These are phyloP conservation scores for Neobulgaria alba DNA, from an alignment of 2,329 filamentous ascomycete genomes.

Conservation along the genomic window DNA sequence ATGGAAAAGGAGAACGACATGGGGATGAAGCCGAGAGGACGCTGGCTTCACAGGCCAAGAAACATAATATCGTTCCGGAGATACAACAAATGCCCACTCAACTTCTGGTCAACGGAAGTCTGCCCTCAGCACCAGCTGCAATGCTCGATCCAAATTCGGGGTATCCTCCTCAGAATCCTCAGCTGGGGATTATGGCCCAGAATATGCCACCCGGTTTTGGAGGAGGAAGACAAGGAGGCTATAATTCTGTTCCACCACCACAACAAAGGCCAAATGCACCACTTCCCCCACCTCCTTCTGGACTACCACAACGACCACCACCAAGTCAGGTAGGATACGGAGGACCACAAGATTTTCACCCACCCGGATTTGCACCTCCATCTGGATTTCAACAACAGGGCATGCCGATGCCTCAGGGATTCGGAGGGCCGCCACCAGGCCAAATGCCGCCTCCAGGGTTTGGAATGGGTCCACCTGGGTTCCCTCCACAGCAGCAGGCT, in stretches of 20 bases:
- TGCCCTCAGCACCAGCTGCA: slow-evolving; percentile 33
- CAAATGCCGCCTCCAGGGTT: too few relatives aligned
- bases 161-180: not conserved
- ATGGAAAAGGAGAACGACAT: slow-evolving; percentile 93
- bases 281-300: slow-evolving; percentile 46
- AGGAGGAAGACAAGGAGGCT: slow-evolving; percentile 15
- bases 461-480: slow-evolving; percentile 18
- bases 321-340: slow-evolving; percentile 60
- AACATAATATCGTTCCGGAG: slow-evolving; percentile 83
- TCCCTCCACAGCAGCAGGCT: slow-evolving; percentile 20
- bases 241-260: slow-evolving; percentile 28
- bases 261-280: slow-evolving; percentile 37
- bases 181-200: slow-evolving; percentile 14
- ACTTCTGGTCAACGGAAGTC: slow-evolving; percentile 34
- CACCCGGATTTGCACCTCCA: slow-evolving; percentile 36
- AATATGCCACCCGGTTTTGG: slow-evolving; percentile 24
- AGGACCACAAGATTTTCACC: slow-evolving; percentile 47
- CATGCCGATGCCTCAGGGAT: slow-evolving; percentile 34
- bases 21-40: slow-evolving; percentile 89
- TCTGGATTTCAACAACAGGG: slow-evolving; percentile 35
- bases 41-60: slow-evolving; percentile 85
- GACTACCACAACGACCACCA: slow-evolving; percentile 58
- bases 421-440: slow-evolving; percentile 22
- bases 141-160: slow-evolving; percentile 26
- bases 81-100: slow-evolving; percentile 31